Conservation (phyloP, 768 basidiomycete species). For the Trametes punicea region DNA sequence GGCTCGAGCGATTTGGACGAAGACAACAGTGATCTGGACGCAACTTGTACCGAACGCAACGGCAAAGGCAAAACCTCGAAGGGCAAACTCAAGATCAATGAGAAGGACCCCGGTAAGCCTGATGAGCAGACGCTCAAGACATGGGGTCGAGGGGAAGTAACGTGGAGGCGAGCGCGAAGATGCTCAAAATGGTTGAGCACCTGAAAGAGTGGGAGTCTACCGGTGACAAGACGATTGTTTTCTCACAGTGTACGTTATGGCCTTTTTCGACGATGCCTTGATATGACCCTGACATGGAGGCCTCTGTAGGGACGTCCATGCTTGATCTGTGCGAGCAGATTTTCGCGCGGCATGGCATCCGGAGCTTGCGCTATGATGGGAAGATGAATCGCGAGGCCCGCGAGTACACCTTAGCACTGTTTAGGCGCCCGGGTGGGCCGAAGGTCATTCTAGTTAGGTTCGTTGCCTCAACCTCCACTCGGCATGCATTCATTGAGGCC, state of each 20-base stretch:
- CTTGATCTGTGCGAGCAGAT: slow-evolving; percentile 61
- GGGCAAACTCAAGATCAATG: slow-evolving; percentile 31
- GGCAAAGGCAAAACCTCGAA: slow-evolving; percentile 11
- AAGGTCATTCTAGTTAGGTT: slow-evolving; percentile 67
- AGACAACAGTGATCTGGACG: slow-evolving; percentile 1
- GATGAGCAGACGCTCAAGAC: slow-evolving; percentile 39
- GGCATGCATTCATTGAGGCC: background rate
- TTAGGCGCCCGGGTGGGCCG: slow-evolving; percentile 55
- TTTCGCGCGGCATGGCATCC: slow-evolving; percentile 56
- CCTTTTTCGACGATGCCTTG: background rate
- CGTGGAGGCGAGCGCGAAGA: slow-evolving; percentile 67
- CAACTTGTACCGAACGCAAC: background rate
- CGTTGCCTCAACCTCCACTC: slow-evolving; percentile 6
- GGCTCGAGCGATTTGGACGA: background rate
- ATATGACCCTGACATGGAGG: background rate
- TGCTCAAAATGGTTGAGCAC: slow-evolving; percentile 52
- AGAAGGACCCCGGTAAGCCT: slow-evolving; percentile 16
- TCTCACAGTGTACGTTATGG: slow-evolving; percentile 57
- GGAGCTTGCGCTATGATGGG: slow-evolving; percentile 63
- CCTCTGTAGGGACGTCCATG: slow-evolving; percentile 63
- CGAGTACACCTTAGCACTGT: slow-evolving; percentile 47
- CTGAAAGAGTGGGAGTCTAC: slow-evolving; percentile 56
- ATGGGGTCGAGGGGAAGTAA: slow-evolving; percentile 62
- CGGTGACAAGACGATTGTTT: slow-evolving; percentile 69
- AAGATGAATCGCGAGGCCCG: slow-evolving; percentile 55